Evolutionary conservation across 2,329 filamentous ascomycete genomes (phyloP), one percentile per base, ranked within the genome.

Genomic region (Clarireedia homoeocarpa): DNA sequence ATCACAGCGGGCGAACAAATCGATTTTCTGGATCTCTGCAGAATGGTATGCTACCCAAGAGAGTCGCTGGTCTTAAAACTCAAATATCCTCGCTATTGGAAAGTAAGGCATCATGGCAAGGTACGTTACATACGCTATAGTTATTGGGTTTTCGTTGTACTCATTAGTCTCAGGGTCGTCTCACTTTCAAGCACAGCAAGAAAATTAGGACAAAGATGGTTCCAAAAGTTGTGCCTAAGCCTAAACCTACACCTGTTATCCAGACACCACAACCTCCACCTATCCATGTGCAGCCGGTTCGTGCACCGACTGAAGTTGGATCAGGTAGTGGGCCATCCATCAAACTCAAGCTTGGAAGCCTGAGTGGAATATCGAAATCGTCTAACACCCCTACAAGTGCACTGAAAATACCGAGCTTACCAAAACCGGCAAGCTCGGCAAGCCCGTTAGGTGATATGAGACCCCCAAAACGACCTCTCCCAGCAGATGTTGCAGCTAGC

Each of bases 11-110:
- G 70, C 17, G 79, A 82, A 63, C 75, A 78, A 63, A 68, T 72
- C 27, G 76, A 77, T 61, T 62, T 82, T 10, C 65, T 81, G 39
- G 76, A 80, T 60, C 70, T 81, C 38, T 79, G 78, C 63, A 71
- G 72, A 36, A 67, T 77, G 48, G 69, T 82, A 58, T 79, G 79
- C 58, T 73, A 76, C 15, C 69, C 75, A n/a, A 73, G 77, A 20
- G 70, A 73, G 49, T 73, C 74, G 6, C 65, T 80, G 48, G 63
- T 74, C 30, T 60, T 81, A 39, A 76, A 71, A 15, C 66, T 81
- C 56, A 72, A 73, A 53, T 73, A 75, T 54, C 77, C 77, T 44
- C 73, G 69, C 10, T 73, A 72, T 63, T 80, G 75, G 74, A 72
- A 66, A 36, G 74, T 71, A 56, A 67, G 59, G 52, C 56, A 72